phyloP scores from a whole-genome alignment of 306 rosid species.

The Sphenostylis stenocarpa region DNA sequence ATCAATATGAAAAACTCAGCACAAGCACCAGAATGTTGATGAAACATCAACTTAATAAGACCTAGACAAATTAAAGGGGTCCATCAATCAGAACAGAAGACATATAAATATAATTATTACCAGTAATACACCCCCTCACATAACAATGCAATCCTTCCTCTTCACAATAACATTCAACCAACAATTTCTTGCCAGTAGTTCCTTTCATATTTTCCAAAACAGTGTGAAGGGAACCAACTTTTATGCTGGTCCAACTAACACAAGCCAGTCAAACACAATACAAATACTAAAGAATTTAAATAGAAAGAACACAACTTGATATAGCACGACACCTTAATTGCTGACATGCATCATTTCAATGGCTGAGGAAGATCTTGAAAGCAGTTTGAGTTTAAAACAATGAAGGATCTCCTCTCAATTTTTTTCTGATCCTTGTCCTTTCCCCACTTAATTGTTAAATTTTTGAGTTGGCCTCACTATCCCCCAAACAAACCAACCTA shows the following conservation, averaged over 20 bases:
- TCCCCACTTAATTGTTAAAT: too few relatives aligned
- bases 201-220: neutral
- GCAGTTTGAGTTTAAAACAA: too few relatives aligned
- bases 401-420: too few relatives aligned
- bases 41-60: neutral
- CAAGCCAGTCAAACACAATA: neutral
- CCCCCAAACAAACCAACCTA: too few relatives aligned
- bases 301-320: neutral
- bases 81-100: too few relatives aligned
- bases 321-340: neutral
- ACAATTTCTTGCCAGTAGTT: neutral
- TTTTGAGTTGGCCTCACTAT: too few relatives aligned
- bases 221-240: neutral
- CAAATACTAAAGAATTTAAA: neutral
- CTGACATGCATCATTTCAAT: neutral
- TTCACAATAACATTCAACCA: neutral
- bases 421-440: too few relatives aligned
- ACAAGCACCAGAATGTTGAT: neutral
- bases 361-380: too few relatives aligned
- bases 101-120: neutral
- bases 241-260: neutral
- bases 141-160: neutral
- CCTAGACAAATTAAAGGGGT: too few relatives aligned
- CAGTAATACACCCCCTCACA: neutral
- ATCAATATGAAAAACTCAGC: neutral